Conservation (phyloP, 257 asterid species). For the Solanum piurae region DNA sequence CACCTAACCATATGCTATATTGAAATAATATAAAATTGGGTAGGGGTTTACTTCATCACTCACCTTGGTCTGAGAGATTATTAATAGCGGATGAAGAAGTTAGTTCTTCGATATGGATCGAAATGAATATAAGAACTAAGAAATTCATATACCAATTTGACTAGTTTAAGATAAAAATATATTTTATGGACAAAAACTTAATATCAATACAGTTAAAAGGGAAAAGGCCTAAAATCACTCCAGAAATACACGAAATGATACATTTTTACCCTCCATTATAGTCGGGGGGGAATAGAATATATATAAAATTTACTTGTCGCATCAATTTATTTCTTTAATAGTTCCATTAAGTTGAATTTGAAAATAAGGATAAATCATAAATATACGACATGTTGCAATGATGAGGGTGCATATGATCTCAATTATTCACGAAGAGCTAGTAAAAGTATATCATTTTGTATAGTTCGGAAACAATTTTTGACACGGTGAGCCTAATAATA, state of each 20-base stretch:
- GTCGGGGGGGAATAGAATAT: not conserved
- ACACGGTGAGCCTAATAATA: not conserved
- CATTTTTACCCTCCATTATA: not conserved
- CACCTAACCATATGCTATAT: not conserved
- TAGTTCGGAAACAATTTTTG: not conserved
- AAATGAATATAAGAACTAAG: not conserved
- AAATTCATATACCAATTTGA: not conserved
- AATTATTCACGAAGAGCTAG: not conserved
- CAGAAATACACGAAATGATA: not conserved
- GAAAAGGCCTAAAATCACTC: not conserved
- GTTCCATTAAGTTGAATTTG: not conserved
- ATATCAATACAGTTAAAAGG: not conserved
- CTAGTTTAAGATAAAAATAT: not conserved
- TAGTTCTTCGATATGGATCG: not conserved
- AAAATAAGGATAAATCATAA: not conserved
- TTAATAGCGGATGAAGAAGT: not conserved
- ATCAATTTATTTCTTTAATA: not conserved
- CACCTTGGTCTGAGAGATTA: not conserved
- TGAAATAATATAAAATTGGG: not conserved
- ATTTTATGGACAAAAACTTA: not conserved
- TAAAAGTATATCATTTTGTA: not conserved
- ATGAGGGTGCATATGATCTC: not conserved
- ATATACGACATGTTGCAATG: not conserved
- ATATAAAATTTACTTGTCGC: not conserved
- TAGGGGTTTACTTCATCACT: not conserved